These are phyloP conservation scores for Penicillium sp. DNA, from an alignment of 2,329 filamentous ascomycete species.

Conservation along the genomic window DNA sequence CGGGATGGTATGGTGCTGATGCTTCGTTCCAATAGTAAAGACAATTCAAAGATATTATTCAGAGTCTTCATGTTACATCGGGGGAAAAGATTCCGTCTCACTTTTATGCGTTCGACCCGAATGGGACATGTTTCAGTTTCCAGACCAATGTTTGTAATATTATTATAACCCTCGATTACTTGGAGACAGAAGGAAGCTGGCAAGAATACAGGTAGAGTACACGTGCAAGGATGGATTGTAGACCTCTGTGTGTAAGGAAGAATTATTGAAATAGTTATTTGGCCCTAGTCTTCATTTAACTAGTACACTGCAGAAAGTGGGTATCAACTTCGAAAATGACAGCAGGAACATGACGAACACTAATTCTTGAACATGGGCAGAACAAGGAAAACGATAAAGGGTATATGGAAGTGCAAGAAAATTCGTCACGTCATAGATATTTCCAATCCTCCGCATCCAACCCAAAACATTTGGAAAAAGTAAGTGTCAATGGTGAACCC, in stretches of 20 bases:
- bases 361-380: background rate
- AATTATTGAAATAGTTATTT: constrained; percentile 5
- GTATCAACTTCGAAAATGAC: constrained; percentile 6
- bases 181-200: background rate
- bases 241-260: background rate
- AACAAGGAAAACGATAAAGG: background rate
- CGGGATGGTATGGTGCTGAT: background rate
- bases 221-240: background rate
- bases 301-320: constrained; percentile 8
- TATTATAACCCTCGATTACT: background rate
- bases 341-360: background rate
- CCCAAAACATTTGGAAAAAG: background rate
- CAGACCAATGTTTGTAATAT: background rate
- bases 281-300: constrained; percentile 8
- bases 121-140: background rate
- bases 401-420: constrained; percentile 17
- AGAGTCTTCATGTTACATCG: constrained; percentile 10
- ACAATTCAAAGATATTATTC: background rate
- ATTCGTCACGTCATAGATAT: constrained; percentile 22
- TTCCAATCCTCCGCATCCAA: background rate
- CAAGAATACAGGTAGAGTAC: no score
- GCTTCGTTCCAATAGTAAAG: background rate
- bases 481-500: constrained; percentile 17
- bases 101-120: background rate
- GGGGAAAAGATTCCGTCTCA: constrained; percentile 17